Base-by-base conservation (phyloP, 2,329 filamentous ascomycete species). In the Diaporthe eres region DNA sequence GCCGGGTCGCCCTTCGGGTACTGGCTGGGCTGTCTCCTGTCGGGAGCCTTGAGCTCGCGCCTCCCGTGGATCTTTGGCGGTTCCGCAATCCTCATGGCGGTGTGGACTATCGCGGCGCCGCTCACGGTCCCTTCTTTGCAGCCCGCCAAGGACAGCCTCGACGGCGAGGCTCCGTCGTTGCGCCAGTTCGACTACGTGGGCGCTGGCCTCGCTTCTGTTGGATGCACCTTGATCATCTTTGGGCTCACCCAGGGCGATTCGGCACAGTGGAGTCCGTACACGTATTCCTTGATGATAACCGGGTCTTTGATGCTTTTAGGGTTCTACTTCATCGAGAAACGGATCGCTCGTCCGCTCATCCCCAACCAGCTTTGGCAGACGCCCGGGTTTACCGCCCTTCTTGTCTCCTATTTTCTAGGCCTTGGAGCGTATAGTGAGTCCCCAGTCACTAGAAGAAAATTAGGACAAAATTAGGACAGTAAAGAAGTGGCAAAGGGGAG, bases 191-290 rank as follows among this genome's bases (percentile, higher is more conserved):
- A 55, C 34, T 71, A 53, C 9, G 28, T 51, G 25, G 47, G 51
- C 6, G 53, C 47, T 51, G 42, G 39, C 42, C 31, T 37, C 17
- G 53, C 53, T 8, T 72, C 53, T 25, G 12, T 37, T 8, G 71
- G 71, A 12, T 72, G 42, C 13, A 63, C 34, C 9, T 51, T 63
- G 53, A 34, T 53, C 15, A 34, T 61, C 28, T 72, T 72, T 9
- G 55, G 71, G 10, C 57, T 72, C n/a, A 63, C 55, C 34, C 55
- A 72, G 55, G 71, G 55, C 17, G 44, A n/a, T 13, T 60, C 55
- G 55, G 71, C 55, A n/a, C 7, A 72, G 0, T 63, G 55, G 71
- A 63, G 34, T 31, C 39, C 55, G 12, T 63, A 61, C n/a, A 72
- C 37, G 5, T 72, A 63, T 6, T 72, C 17, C 31, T 25, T 58